Conservation (phyloP, 441 rosid species). For the Pelargonium citronellum region DNA sequence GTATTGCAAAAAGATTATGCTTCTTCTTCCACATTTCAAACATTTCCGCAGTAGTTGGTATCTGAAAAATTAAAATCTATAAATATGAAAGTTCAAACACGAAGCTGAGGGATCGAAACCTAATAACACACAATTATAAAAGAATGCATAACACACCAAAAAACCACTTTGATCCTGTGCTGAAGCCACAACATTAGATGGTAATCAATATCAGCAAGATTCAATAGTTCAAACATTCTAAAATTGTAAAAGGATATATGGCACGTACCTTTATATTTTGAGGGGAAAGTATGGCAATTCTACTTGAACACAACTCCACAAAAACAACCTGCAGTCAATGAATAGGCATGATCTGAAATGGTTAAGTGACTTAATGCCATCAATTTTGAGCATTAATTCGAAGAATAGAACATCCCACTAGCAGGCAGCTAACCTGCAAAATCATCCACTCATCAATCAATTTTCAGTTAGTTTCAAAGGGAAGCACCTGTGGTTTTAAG, state of each 20-base stretch:
- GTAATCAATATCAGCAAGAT: not conserved
- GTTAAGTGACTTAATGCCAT: not conserved
- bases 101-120: not conserved
- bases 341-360: not conserved
- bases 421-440: constrained; percentile 27
- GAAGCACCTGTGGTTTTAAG: constrained; percentile 84
- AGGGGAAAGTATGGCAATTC: constrained; percentile 66
- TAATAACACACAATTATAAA: too few species aligned
- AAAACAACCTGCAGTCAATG: constrained; percentile 60
- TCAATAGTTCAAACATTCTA: not conserved
- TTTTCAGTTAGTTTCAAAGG: constrained; percentile 23
- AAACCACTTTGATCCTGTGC: not conserved
- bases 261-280: constrained; percentile 65
- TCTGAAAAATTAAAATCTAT: constrained; percentile 35
- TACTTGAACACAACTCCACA: constrained; percentile 83
- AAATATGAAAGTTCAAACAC: not conserved
- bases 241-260: not conserved
- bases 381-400: constrained; percentile 9
- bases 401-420: constrained; percentile 7
- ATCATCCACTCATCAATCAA: constrained; percentile 24
- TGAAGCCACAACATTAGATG: not conserved
- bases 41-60: constrained; percentile 73
- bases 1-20: constrained; percentile 67
- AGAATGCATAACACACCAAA: too few species aligned
- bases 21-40: constrained; percentile 81